Evolutionary conservation across 2,329 filamentous ascomycete genomes (phyloP).

Genomic region (Pseudopyricularia cyperi): DNA sequence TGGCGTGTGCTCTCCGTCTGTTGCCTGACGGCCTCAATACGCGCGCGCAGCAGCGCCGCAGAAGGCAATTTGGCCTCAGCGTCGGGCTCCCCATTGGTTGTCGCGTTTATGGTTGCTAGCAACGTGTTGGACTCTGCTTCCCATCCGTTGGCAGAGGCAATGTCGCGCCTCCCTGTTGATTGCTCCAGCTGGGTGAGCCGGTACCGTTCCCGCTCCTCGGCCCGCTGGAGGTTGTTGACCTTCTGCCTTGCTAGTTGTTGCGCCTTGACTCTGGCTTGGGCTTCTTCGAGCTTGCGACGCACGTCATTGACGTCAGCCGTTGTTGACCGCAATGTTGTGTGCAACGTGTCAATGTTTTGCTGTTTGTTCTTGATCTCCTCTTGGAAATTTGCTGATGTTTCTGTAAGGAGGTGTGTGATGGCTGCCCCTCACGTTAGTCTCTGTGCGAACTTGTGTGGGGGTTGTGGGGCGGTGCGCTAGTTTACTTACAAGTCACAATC

Average conservation of each 20-base stretch:
- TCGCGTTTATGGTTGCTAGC: constrained; percentile 25
- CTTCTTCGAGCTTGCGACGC: constrained; percentile 56
- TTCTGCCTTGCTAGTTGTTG: constrained; percentile 56
- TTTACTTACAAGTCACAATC: constrained; percentile 60
- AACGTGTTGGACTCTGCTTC: constrained; percentile 40
- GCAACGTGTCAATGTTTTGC: constrained; percentile 67
- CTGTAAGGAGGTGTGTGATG: constrained; percentile 69
- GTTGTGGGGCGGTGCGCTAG: neutral
- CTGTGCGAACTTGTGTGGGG: neutral
- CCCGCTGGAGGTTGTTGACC: constrained; percentile 64
- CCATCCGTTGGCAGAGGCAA: constrained; percentile 34
- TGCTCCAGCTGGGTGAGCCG: constrained; percentile 34
- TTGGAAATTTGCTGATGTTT: constrained; percentile 68
- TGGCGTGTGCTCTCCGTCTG: constrained; percentile 56
- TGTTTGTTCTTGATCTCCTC: constrained; percentile 75
- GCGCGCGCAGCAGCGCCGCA: constrained; percentile 47
- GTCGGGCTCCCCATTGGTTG: constrained; percentile 14
- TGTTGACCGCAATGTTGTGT: constrained; percentile 66
- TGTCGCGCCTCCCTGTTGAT: constrained; percentile 27
- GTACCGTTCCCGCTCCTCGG: constrained; percentile 56
- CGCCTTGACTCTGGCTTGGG: constrained; percentile 52
- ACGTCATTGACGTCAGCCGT: constrained; percentile 69
- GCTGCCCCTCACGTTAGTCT: constrained; percentile 33
- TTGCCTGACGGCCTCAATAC: constrained; percentile 55
- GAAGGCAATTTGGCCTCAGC: constrained; percentile 34